Conservation (phyloP, 176 grass and related monocot genomes). For the Carex pumila region DNA sequence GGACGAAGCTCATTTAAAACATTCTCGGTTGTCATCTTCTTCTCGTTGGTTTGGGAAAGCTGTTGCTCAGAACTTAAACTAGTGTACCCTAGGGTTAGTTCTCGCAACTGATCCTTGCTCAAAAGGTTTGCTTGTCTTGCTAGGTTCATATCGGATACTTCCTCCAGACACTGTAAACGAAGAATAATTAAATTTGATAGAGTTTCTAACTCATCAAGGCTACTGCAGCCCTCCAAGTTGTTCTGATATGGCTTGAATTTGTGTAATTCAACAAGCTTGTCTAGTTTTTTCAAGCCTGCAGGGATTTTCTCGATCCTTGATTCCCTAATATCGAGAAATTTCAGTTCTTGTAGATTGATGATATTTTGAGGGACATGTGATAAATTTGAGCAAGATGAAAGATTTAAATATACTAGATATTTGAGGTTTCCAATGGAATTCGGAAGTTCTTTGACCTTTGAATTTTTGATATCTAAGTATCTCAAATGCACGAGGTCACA, state of each 20-base stretch:
- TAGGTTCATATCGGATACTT: background rate
- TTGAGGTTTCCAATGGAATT: background rate
- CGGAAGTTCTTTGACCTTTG: background rate
- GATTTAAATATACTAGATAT: background rate
- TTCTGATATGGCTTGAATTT: too few species aligned
- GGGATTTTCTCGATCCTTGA: background rate
- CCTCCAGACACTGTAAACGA: background rate
- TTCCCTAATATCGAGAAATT: background rate
- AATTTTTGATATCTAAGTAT: background rate
- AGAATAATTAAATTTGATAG: background rate
- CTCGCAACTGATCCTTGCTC: background rate
- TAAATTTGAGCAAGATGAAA: background rate
- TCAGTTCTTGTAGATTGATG: background rate
- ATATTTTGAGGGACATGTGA: background rate
- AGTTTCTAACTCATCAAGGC: too few species aligned
- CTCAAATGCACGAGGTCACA: background rate
- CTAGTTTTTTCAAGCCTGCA: background rate
- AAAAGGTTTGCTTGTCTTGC: background rate
- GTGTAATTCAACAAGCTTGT: too few species aligned
- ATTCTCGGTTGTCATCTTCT: background rate
- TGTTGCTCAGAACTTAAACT: background rate
- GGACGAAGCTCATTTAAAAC: background rate
- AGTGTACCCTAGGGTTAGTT: background rate
- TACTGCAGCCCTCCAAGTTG: too few species aligned
- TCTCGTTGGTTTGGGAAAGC: background rate